phyloP scores from a whole-genome alignment of 495 filamentous ascomycete genomes.

The Penicillium verhagenii region DNA sequence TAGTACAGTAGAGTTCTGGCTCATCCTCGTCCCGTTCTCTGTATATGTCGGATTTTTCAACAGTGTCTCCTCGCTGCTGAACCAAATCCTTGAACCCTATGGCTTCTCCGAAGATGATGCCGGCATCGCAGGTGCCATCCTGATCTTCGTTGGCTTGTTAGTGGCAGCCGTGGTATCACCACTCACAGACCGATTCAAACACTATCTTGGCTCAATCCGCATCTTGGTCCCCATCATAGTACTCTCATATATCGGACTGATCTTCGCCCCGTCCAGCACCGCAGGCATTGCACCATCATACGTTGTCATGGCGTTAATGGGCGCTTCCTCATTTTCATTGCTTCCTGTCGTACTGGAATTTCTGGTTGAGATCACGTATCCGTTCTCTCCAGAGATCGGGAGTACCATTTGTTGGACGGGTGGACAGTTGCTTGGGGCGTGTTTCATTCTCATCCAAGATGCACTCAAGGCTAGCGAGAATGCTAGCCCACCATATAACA shows the following conservation, averaged over 20 bases:
- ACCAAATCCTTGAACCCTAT: conserved; percentile 85
- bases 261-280: conserved; percentile 76
- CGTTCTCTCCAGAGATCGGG: conserved; percentile 83
- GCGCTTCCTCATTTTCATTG: conserved; percentile 75
- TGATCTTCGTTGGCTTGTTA: conserved; percentile 89
- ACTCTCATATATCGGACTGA: conserved; percentile 67
- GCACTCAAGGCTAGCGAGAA: conserved; percentile 63
- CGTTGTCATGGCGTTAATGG: conserved; percentile 64
- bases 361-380: conserved; percentile 80
- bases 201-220: conserved; percentile 73
- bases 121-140: conserved; percentile 81
- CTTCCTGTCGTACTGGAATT: conserved; percentile 86
- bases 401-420: conserved; percentile 80
- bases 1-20: conserved; percentile 67
- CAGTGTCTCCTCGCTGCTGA: conserved; percentile 80
- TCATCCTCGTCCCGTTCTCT: conserved; percentile 72
- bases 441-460: conserved; percentile 81
- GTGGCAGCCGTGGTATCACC: conserved; percentile 72
- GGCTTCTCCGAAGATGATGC: conserved; percentile 76
- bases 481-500: conserved; percentile 62
- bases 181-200: conserved; percentile 79
- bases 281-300: conserved; percentile 65
- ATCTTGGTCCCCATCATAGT: conserved; percentile 74
- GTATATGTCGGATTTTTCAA: conserved; percentile 94
- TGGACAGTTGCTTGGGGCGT: conserved; percentile 66